Evolutionary conservation across 2,329 filamentous ascomycete species (phyloP), one percentile per base, ranked within the genome.

Genomic region (Fusarium sp.): DNA sequence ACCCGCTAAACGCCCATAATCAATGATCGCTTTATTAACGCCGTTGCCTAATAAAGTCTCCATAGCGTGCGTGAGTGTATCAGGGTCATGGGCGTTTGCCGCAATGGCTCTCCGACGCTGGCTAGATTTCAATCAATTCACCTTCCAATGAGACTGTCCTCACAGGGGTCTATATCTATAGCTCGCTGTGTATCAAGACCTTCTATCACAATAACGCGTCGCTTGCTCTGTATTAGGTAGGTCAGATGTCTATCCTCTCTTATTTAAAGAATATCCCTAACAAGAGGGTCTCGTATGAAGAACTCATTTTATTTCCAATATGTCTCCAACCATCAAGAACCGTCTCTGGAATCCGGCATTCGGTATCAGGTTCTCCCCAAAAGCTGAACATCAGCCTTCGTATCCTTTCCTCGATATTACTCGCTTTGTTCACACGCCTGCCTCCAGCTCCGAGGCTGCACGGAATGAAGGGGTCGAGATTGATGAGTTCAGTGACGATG

Each of bases 331-430:
- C 20, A 40, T 68, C 25, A 65, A 58, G 25, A 70, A 59, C 42
- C 50, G 59, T 24, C 65, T 79, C 29, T 81, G 79, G 80, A 75
- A 68, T 43, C 76, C 75, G 22, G 69, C 67, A 24, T 60, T 66
- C 30, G 78, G 77, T 25, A 77, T 81, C 53, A 75, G 77, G 8
- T 81, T 80, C 66, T 70, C 75, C 1, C 64, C 75, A 15, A 70
- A 65, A 50, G 30, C 64, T 30, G 51, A 67, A 43, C 45, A 61
- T n/a, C 47, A 69, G 46, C 58, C 68, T 5, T 30, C 73, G 4
- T 80, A 78, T 61, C 77, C 76, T 16, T 54, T 62, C 29, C 53
- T 79, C 38, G 73, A 77, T 30, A 47, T 72, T 43, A 50, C 71
- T 52, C 75, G 77, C 20, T 77, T 77, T 29, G n/a, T 77, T 10